These are phyloP conservation scores for Rhodotorula sp. DNA, from an alignment of 1,284 basidiomycete genomes.

Conservation along the genomic window DNA sequence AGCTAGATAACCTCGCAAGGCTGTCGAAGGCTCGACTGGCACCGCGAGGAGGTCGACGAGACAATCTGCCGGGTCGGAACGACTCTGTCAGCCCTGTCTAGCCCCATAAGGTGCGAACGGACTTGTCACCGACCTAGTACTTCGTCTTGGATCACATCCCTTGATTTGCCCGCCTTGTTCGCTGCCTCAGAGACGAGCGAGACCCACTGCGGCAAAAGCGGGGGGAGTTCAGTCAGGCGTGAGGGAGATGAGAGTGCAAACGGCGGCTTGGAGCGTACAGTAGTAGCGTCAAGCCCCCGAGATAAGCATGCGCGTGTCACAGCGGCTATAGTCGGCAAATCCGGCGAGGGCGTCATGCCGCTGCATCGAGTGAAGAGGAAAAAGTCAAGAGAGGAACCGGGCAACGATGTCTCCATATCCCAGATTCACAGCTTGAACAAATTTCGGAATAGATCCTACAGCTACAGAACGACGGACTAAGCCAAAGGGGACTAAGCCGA, in stretches of 20 bases:
- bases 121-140: slow-evolving; percentile 3
- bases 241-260: not conserved
- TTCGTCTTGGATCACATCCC: not conserved
- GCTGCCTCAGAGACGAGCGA: slow-evolving; percentile 12
- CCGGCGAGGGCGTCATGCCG: not conserved
- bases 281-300: not conserved
- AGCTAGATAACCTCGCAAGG: not conserved
- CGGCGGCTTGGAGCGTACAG: not conserved
- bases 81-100: not conserved
- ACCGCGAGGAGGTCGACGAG: slow-evolving; percentile 7
- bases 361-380: not conserved
- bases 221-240: not conserved
- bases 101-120: fast-evolving
- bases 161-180: fast-evolving
- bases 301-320: slow-evolving; percentile 16
- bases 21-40: too few species aligned
- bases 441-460: too few species aligned
- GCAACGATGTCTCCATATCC: not conserved
- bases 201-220: slow-evolving; percentile 5
- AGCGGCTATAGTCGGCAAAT: not conserved
- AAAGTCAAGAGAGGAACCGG: not conserved
- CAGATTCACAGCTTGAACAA: not conserved
- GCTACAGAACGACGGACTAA: too few species aligned
- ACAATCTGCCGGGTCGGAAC: not conserved
- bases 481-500: not conserved